Conservation (phyloP, 106 monocot genomes). For the Dendrobium nobile region DNA sequence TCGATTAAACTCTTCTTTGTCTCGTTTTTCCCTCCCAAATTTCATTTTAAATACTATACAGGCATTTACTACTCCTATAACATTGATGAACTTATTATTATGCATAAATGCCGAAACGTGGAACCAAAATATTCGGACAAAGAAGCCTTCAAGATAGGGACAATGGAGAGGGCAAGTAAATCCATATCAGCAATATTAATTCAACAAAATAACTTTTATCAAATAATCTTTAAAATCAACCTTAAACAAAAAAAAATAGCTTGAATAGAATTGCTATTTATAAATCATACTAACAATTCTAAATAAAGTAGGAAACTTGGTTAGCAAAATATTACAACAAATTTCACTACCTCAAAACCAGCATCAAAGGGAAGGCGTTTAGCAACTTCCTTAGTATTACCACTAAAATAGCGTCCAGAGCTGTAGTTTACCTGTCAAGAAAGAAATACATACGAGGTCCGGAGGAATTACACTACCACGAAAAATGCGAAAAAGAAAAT, state of each 20-base stretch:
- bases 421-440: conserved; percentile 89
- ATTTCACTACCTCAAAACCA: conserved; percentile 74
- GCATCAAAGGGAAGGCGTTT: conserved; percentile 82
- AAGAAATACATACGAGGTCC: conserved; percentile 8
- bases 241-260: not conserved
- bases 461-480: not conserved
- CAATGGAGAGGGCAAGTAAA: not conserved
- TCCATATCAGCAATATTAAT: not conserved
- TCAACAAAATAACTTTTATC: not conserved
- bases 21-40: not conserved
- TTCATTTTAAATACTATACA: not conserved
- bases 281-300: not conserved
- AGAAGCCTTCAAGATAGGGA: not conserved
- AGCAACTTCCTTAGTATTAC: conserved; percentile 34
- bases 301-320: not conserved
- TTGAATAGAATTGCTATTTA: not conserved
- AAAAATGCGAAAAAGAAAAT: not conserved
- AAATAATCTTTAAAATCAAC: not conserved
- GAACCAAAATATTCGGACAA: not conserved
- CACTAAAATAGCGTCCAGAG: conserved; percentile 85
- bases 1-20: not conserved
- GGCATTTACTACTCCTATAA: not conserved
- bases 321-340: not conserved
- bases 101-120: not conserved
- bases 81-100: not conserved